Conservation (phyloP, 2,329 filamentous ascomycete species). For the Davidsoniella neocaledoniae region DNA sequence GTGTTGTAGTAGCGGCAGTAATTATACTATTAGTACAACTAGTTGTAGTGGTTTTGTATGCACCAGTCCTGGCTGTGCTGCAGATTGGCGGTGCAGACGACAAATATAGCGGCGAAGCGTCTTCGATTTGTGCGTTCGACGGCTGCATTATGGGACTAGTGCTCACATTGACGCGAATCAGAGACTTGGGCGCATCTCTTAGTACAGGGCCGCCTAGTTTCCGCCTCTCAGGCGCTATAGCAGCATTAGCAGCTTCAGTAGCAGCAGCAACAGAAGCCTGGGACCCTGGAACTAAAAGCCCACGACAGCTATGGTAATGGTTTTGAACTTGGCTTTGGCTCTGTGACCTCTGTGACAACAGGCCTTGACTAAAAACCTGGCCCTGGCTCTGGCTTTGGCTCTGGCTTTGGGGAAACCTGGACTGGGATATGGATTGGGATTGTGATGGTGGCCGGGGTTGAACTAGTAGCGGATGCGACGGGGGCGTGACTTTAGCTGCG, state of each 20-base stretch:
- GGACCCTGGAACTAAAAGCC: no score
- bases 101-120: conserved; percentile 7
- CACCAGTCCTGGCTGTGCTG: no score
- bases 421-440: no score
- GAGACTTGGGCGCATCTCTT: conserved; percentile 36
- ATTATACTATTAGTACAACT: neutral
- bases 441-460: no score
- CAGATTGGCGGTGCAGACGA: neutral
- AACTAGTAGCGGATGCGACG: no score
- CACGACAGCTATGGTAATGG: no score
- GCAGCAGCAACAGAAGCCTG: no score
- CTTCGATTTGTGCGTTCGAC: conserved; percentile 10
- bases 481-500: no score
- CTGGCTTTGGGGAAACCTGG: neutral
- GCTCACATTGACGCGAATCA: conserved; percentile 27
- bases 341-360: no score
- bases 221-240: no score
- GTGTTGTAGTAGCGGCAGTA: conserved; percentile 13
- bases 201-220: conserved; percentile 26
- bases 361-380: neutral
- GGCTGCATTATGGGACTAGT: conserved; percentile 9
- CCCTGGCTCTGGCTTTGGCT: neutral
- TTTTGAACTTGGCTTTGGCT: no score
- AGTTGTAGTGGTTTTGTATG: neutral
- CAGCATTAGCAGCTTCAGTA: no score